Conservation (phyloP, 768 basidiomycete genomes). For the Termitomyces sp. region DNA sequence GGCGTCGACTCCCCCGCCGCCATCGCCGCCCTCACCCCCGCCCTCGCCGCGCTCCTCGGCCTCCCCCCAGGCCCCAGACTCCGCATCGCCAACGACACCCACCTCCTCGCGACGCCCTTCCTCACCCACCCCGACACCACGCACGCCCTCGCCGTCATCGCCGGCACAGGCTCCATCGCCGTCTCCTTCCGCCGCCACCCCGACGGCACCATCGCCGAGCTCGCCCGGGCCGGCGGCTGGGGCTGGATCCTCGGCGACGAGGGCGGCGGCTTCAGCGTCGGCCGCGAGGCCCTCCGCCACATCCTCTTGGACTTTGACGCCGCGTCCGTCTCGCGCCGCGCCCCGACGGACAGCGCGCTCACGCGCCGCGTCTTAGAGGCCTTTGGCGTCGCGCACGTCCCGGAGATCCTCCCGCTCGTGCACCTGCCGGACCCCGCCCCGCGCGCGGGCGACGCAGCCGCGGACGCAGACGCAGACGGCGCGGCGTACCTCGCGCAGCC, state of each 20-base stretch:
- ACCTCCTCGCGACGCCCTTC: constrained; percentile 78
- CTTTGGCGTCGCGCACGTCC: constrained; percentile 51
- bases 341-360: constrained; percentile 31
- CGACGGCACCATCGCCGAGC: constrained; percentile 42
- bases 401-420: constrained; percentile 60
- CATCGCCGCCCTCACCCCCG: constrained; percentile 45
- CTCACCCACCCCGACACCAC: constrained; percentile 50
- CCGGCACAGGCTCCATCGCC: constrained; percentile 77
- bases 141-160: constrained; percentile 67
- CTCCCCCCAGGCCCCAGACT: constrained; percentile 52
- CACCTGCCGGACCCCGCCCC: constrained; percentile 51
- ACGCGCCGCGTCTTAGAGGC: constrained; percentile 40
- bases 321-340: constrained; percentile 31
- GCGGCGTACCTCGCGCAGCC: constrained; percentile 25
- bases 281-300: constrained; percentile 67
- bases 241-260: constrained; percentile 85
- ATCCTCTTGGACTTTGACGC: constrained; percentile 52
- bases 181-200: constrained; percentile 49
- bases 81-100: constrained; percentile 73
- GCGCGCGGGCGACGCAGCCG: no score
- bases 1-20: constrained; percentile 74
- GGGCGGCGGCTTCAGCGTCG: constrained; percentile 77
- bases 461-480: no score
- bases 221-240: constrained; percentile 74
- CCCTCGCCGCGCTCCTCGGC: constrained; percentile 50